Evolutionary conservation across 2,329 filamentous ascomycete species (phyloP).

Genomic region (Trichoderma sp.): DNA sequence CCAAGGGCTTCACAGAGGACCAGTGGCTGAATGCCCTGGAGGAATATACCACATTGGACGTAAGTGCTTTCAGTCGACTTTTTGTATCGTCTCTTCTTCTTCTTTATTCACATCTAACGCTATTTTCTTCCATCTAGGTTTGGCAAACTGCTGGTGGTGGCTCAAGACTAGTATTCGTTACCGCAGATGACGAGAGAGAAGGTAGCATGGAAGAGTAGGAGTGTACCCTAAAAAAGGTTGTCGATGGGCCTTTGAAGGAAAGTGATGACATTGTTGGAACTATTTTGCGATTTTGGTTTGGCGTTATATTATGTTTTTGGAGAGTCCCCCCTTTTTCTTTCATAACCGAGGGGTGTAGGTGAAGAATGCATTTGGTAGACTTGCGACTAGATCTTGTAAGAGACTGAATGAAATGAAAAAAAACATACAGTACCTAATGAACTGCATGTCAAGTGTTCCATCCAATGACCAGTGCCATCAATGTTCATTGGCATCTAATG

Average conservation of each 20-base stretch:
- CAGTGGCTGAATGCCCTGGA: constrained; percentile 85
- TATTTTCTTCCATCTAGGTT: constrained; percentile 51
- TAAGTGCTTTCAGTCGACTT: constrained; percentile 57
- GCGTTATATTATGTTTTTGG: constrained; percentile 35
- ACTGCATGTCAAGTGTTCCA: background rate
- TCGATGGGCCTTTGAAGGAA: background rate
- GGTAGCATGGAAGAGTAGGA: constrained; percentile 50
- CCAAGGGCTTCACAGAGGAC: constrained; percentile 95
- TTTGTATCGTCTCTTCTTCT: no score
- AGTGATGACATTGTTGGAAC: constrained; percentile 21
- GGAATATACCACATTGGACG: constrained; percentile 85
- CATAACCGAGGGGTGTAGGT: background rate
- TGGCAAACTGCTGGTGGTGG: constrained; percentile 77
- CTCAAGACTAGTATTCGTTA: constrained; percentile 71
- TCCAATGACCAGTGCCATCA: background rate
- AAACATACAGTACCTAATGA: background rate
- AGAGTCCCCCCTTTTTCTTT: constrained; percentile 3
- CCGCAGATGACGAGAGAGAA: constrained; percentile 52
- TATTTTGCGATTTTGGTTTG: constrained; percentile 31
- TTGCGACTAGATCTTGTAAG: constrained; percentile 17
- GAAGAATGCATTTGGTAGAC: constrained; percentile 22
- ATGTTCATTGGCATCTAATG: background rate
- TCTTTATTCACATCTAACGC: background rate
- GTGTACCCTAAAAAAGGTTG: background rate
- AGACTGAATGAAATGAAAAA: constrained; percentile 11